Evolutionary conservation across 148 eudicot species (phyloP).

Genomic region (Rhododendron mucronatum): DNA sequence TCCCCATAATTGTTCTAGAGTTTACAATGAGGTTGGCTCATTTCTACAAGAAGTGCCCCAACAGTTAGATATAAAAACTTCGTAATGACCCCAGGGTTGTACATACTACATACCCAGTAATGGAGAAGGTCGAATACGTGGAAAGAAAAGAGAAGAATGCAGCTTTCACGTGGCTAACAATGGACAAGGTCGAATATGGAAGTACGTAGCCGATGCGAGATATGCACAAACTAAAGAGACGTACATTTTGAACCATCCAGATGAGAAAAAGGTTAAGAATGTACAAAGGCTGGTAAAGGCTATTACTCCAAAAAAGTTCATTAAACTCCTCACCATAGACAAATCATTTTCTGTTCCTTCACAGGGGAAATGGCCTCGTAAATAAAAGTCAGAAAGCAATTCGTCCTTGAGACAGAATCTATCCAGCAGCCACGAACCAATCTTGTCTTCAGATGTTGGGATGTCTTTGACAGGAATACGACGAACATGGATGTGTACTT

Average conservation of each 20-base stretch:
- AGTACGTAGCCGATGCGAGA: constrained; percentile 55
- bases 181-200: constrained; percentile 49
- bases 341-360: constrained; percentile 53
- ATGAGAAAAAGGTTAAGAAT: constrained; percentile 51
- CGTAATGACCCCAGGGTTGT: neutral
- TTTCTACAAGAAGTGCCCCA: neutral
- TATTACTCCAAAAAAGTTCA: constrained; percentile 44
- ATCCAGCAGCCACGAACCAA: constrained; percentile 58
- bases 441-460: constrained; percentile 59
- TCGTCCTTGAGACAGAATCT: constrained; percentile 63
- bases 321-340: constrained; percentile 44
- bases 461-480: constrained; percentile 46
- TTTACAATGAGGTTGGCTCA: neutral
- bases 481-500: constrained; percentile 82
- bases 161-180: constrained; percentile 30
- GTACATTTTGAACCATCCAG: constrained; percentile 58
- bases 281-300: constrained; percentile 43
- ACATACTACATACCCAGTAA: neutral
- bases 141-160: neutral
- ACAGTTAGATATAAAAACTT: neutral
- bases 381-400: constrained; percentile 58
- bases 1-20: neutral
- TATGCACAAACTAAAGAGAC: constrained; percentile 51
- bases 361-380: constrained; percentile 62
- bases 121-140: neutral